These are phyloP conservation scores for Oryza meyeriana DNA, from an alignment of 176 grass and related monocot genomes.

Conservation along the genomic window DNA sequence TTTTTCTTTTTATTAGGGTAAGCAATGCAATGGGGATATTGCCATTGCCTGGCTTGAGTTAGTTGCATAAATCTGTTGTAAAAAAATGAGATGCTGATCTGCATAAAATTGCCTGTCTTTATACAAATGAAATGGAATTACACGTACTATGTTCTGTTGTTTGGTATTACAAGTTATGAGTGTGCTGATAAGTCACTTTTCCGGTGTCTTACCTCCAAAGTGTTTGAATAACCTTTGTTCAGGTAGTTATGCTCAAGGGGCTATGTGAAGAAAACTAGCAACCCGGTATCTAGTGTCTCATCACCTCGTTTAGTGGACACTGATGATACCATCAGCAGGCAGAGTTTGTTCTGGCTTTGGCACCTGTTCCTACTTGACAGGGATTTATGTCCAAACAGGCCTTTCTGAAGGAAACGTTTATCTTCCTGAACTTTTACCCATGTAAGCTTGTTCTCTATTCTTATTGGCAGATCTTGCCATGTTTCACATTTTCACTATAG, in stretches of 20 bases:
- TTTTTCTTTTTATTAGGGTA: conserved; percentile 80
- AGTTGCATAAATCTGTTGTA: conserved; percentile 38
- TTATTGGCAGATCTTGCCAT: not conserved
- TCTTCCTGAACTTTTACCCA: not conserved
- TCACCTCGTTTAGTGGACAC: not conserved
- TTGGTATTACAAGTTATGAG: not conserved
- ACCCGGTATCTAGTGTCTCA: not conserved
- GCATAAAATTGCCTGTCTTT: not conserved
- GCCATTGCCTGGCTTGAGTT: conserved; percentile 60
- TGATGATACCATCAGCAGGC: no score
- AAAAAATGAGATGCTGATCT: not conserved
- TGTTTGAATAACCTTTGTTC: not conserved
- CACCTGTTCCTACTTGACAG: not conserved
- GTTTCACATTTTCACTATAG: not conserved
- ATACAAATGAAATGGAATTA: conserved; percentile 27
- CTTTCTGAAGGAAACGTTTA: not conserved
- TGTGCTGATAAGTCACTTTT: not conserved
- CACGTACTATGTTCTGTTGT: not conserved
- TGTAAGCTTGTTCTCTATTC: not conserved
- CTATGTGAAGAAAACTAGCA: not conserved
- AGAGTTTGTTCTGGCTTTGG: not conserved
- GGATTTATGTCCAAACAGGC: not conserved
- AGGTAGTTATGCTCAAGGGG: not conserved
- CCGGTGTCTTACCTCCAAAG: not conserved
- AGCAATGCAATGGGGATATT: conserved; percentile 74